Percentiles rank a stretch among this genome's conserved stretches.
These are phyloP conservation scores for Lumnitzera racemosa DNA, from an alignment of 345 rosid species.

Conservation along the genomic window DNA sequence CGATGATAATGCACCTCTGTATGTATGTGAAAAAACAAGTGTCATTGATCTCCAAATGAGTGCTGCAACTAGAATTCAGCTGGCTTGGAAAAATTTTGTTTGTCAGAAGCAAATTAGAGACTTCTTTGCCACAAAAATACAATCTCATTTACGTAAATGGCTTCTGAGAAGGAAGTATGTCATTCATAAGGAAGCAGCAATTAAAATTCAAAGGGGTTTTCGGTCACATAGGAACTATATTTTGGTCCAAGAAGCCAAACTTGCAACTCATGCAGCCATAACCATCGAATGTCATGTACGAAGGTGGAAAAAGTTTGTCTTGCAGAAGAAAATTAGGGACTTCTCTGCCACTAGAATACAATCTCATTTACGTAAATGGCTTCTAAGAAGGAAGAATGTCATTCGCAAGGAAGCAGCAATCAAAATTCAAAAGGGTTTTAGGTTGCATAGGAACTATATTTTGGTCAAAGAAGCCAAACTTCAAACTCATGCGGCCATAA, in stretches of 20 bases:
- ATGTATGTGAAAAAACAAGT: constrained; percentile 18
- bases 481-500: constrained; percentile 35
- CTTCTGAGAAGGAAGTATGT: constrained; percentile 32
- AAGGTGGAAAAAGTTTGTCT: constrained; percentile 27
- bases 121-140: constrained; percentile 46
- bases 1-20: neutral
- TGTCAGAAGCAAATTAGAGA: constrained; percentile 12
- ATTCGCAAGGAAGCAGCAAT: constrained; percentile 26
- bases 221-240: constrained; percentile 23
- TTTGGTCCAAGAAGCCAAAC: constrained; percentile 22
- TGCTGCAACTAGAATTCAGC: constrained; percentile 54
- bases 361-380: constrained; percentile 37
- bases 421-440: constrained; percentile 32
- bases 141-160: constrained; percentile 39
- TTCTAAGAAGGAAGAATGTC: constrained; percentile 32
- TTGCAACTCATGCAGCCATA: constrained; percentile 36
- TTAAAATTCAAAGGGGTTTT: constrained; percentile 31
- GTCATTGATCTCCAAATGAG: constrained; percentile 20
- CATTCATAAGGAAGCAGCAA: constrained; percentile 26
- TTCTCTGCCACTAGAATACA: constrained; percentile 50
- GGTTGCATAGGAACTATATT: constrained; percentile 22
- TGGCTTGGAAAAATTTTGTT: constrained; percentile 38
- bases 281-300: constrained; percentile 26
- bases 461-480: constrained; percentile 22
- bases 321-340: constrained; percentile 11